phyloP scores from a whole-genome alignment of 1,284 basidiomycete species.

The Cystobasidium sp. region DNA sequence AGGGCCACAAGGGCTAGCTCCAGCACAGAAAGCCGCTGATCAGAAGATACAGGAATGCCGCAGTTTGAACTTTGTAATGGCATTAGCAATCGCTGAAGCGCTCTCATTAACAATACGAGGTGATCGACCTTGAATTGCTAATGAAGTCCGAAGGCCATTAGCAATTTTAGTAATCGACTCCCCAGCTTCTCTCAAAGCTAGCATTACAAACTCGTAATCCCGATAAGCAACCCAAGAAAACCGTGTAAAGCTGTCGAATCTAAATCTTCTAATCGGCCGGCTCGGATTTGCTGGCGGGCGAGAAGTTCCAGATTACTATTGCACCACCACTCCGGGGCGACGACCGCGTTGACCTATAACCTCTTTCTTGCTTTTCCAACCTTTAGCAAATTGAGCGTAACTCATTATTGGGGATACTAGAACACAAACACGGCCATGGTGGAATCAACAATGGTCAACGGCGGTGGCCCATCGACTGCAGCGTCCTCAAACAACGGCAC shows the following conservation, averaged over 20 bases:
- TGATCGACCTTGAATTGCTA: too few species aligned
- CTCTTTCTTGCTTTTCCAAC: background rate
- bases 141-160: too few species aligned
- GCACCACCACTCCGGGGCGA: background rate
- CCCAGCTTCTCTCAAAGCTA: too few species aligned
- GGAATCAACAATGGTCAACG: background rate
- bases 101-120: too few species aligned
- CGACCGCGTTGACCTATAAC: background rate
- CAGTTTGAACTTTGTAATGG: too few species aligned
- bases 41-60: too few species aligned
- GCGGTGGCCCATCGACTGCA: background rate
- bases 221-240: background rate
- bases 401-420: too few species aligned
- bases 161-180: too few species aligned
- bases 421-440: background rate
- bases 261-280: slow-evolving; percentile 1
- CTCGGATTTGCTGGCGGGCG: slow-evolving; percentile 25
- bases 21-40: too few species aligned
- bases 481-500: background rate
- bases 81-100: too few species aligned
- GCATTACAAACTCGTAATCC: background rate
- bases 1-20: too few species aligned
- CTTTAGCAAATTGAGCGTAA: background rate
- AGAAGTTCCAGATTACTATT: background rate
- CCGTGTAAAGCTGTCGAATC: background rate